Conservation (phyloP, 2,329 filamentous ascomycete genomes). For the Bipolaris zeicola region DNA sequence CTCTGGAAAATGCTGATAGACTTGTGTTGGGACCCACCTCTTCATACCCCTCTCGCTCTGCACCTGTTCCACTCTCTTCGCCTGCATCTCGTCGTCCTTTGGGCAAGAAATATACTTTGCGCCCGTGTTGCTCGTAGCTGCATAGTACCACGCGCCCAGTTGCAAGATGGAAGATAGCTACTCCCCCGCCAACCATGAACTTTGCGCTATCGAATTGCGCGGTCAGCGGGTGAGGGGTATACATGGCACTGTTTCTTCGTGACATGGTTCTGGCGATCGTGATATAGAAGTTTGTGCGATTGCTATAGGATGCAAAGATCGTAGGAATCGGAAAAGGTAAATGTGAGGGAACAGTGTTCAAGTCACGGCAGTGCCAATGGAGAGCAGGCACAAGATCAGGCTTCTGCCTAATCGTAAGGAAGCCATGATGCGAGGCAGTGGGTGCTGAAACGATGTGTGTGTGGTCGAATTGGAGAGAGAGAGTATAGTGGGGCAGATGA, state of each 20-base stretch:
- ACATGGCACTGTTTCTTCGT: background rate
- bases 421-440: conserved; percentile 7
- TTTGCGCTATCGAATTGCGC: conserved; percentile 39
- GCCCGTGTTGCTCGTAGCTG: conserved; percentile 46
- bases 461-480: conserved; percentile 5
- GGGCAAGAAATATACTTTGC: conserved; percentile 55
- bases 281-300: background rate
- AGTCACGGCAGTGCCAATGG: background rate
- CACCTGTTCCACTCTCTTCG: conserved; percentile 51
- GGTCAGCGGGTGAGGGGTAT: conserved; percentile 21
- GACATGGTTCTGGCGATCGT: conserved; percentile 14
- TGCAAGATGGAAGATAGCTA: conserved; percentile 59
- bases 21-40: conserved; percentile 42
- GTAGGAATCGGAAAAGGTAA: background rate
- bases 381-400: too few species aligned
- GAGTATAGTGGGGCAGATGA: conserved; percentile 13
- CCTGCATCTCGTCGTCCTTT: conserved; percentile 56
- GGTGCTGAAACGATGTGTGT: conserved; percentile 7
- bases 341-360: background rate
- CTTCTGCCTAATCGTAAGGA: background rate
- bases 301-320: background rate
- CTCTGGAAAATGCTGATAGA: background rate
- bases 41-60: conserved; percentile 58
- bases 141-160: conserved; percentile 55
- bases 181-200: conserved; percentile 47